Percentiles rank a stretch among this genome's conserved stretches.
phyloP scores from a whole-genome alignment of 1,284 basidiomycete species.

The Tilletia indica region DNA sequence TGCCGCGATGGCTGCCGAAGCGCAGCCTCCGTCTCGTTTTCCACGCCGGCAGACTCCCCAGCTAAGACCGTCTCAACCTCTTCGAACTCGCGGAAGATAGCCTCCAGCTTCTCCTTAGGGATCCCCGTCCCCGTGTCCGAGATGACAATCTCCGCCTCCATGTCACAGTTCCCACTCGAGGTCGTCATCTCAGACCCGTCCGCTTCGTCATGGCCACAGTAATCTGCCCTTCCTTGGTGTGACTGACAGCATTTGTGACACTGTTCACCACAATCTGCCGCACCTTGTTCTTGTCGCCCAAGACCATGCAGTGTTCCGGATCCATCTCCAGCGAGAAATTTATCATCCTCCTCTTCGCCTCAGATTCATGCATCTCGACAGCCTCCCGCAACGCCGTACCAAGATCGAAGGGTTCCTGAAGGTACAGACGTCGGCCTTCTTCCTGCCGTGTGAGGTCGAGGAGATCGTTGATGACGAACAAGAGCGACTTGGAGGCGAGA shows the following conservation, averaged over 20 bases:
- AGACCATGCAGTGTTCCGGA: conserved; percentile 62
- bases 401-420: conserved; percentile 79
- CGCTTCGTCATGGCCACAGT: conserved; percentile 64
- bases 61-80: conserved; percentile 67
- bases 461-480: conserved; percentile 73
- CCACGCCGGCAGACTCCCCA: conserved; percentile 17
- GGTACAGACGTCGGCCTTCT: conserved; percentile 73
- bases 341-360: conserved; percentile 70
- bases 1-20: conserved; percentile 18
- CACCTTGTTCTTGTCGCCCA: conserved; percentile 66
- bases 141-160: conserved; percentile 72
- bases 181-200: conserved; percentile 29
- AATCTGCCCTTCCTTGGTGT: conserved; percentile 69
- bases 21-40: background rate
- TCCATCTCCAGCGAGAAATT: conserved; percentile 66
- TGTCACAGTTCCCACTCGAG: conserved; percentile 41
- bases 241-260: conserved; percentile 75
- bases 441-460: conserved; percentile 80
- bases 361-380: conserved; percentile 64
- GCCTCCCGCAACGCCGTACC: conserved; percentile 70
- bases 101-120: conserved; percentile 69
- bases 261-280: conserved; percentile 78
- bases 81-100: conserved; percentile 82
- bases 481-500: conserved; percentile 71
- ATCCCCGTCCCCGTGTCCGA: conserved; percentile 78